phyloP scores from a whole-genome alignment of 768 basidiomycete species.

The Gloeopeniophorella convolvens region DNA sequence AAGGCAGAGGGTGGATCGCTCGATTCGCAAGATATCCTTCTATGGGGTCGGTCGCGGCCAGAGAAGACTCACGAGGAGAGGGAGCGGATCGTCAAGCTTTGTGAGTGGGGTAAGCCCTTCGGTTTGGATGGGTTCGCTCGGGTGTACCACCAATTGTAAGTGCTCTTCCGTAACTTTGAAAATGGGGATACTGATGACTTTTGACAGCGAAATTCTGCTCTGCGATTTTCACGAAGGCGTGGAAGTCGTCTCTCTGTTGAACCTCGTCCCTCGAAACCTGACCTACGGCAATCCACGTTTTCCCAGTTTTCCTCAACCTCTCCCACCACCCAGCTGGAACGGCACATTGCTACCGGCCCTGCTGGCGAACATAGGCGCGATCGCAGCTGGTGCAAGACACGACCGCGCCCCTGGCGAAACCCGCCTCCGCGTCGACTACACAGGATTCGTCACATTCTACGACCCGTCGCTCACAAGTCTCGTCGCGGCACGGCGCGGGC shows the following conservation, averaged over 20 bases:
- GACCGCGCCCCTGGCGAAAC: slow-evolving; percentile 38
- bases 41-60: slow-evolving; percentile 26
- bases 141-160: slow-evolving; percentile 19
- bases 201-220: slow-evolving; percentile 15
- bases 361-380: slow-evolving; percentile 9
- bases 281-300: neutral
- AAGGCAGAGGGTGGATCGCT: slow-evolving; percentile 27
- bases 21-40: slow-evolving; percentile 34
- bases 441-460: slow-evolving; percentile 39
- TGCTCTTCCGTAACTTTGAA: neutral
- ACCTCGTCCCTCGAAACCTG: slow-evolving; percentile 5
- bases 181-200: too few species aligned
- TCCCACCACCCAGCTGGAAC: slow-evolving; percentile 19
- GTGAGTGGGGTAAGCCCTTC: slow-evolving; percentile 29
- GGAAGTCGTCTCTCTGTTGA: slow-evolving; percentile 12
- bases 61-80: slow-evolving; percentile 23
- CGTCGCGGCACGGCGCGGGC: slow-evolving; percentile 25
- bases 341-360: slow-evolving; percentile 1
- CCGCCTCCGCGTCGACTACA: slow-evolving; percentile 36
- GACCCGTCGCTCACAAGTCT: slow-evolving; percentile 35
- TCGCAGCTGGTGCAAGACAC: slow-evolving; percentile 37
- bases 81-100: slow-evolving; percentile 27
- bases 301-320: too few species aligned
- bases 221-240: slow-evolving; percentile 13
- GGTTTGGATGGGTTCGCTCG: slow-evolving; percentile 31